phyloP scores from a whole-genome alignment of 2,329 filamentous ascomycete genomes.

The Onygenales sp. region DNA sequence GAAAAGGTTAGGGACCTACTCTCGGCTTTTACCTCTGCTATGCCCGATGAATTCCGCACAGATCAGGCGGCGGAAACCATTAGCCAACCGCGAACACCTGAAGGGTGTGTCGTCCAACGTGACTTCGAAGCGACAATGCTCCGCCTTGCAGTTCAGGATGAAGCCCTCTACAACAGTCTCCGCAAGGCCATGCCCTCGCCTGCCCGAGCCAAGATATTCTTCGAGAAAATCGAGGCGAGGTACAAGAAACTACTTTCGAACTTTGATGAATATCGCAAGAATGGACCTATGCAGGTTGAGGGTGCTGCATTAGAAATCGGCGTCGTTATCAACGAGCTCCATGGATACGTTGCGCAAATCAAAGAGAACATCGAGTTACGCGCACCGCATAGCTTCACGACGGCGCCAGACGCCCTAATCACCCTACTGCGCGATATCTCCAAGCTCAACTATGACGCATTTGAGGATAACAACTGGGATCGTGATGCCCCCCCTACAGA shows the following conservation, averaged over 20 bases:
- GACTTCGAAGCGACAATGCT: slow-evolving; percentile 38
- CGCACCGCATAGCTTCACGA: slow-evolving; percentile 26
- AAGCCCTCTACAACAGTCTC: slow-evolving; percentile 31
- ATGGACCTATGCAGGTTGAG: slow-evolving; percentile 18
- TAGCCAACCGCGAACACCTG: slow-evolving; percentile 23
- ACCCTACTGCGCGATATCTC: slow-evolving; percentile 28
- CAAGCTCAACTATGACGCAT: slow-evolving; percentile 29
- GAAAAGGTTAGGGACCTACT: slow-evolving; percentile 36
- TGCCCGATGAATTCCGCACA: slow-evolving; percentile 34
- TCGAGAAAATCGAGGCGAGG: slow-evolving; percentile 32
- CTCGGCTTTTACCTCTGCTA: slow-evolving; percentile 32
- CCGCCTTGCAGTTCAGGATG: slow-evolving; percentile 35
- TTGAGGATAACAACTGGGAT: slow-evolving; percentile 27
- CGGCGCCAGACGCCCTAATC: slow-evolving; percentile 30
- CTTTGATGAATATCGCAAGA: slow-evolving; percentile 32
- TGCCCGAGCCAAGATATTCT: slow-evolving; percentile 34
- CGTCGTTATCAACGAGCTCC: slow-evolving; percentile 24
- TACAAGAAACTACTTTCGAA: slow-evolving; percentile 24
- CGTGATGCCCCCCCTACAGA: slow-evolving; percentile 24
- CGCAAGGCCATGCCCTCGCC: slow-evolving; percentile 33
- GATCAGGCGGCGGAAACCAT: slow-evolving; percentile 29
- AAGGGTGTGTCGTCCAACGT: slow-evolving; percentile 35
- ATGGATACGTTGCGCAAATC: slow-evolving; percentile 21
- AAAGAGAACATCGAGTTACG: slow-evolving; percentile 24
- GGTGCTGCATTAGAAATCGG: slow-evolving; percentile 18